Base-by-base conservation (phyloP, 108 stramenopile species). In the Skeletonema tropicum region DNA sequence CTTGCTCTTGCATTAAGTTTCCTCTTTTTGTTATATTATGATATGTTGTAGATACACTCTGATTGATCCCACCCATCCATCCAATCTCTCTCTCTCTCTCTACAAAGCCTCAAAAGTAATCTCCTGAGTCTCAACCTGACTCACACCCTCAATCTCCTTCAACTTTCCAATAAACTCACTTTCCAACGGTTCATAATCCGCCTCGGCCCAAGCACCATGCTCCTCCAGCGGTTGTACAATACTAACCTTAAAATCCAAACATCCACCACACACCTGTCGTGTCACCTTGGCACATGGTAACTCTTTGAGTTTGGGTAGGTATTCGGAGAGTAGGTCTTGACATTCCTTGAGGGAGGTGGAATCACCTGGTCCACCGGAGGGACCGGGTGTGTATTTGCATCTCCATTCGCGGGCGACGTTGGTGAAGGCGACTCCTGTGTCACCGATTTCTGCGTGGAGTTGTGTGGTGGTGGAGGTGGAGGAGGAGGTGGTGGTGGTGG, bases 211-310 rank as follows among this genome's bases (percentile, higher is more conserved):
- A 12, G 60, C 79, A 8, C 79, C 81, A 46, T 77, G 72, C 29
- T 82, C 77, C 46, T 82, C 72, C 32, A 82, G 35, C 5, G 81
- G 81, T 23, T 81, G 79, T 5, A 75, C 67, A 63, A 84, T 77
- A 48, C 67, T 70, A 26, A 87, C 82, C 58, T 88, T 88, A 63
- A 89, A 92, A 67, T 92, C 92, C 60, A 90, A 42, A 70, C 85
- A 89, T 45, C 88, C 89, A n/a, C 94, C 94, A 70, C 94, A 92
- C 11, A 94, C 91, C 33, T 92, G 78, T 45, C 94, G 86, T 8
- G 92, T 77, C 8, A 92, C 71, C 52, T 84, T 79, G 65, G 79
- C 81, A 10, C 87, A 86, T 26, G 86, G 82, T n/a, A 91, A 59
- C 2, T 59, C 63, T 68, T 92, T 90, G 72, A 94, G 57, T 58